Evolutionary conservation across 108 stramenopile species (phyloP), one percentile per base, ranked within the genome.

Genomic region (Cyclotella baltica): DNA sequence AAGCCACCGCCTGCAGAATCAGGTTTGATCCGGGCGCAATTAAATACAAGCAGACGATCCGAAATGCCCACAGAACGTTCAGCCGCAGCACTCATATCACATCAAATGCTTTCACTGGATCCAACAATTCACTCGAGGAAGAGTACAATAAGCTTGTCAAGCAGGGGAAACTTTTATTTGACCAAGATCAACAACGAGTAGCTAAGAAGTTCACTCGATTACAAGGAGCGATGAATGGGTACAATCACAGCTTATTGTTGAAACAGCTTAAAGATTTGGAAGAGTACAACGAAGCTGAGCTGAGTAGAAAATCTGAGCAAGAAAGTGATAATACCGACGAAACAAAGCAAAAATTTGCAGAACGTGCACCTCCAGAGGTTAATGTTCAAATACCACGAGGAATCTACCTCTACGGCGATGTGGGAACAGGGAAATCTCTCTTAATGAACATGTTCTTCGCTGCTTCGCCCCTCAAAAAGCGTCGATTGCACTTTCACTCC

Each of bases 401-500:
- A 56, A 70, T 95, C 30, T 98, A 95, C 86, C 67, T 98, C 38
- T 82, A 94, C 69, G 98, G 98, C 19, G 58, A 87, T n/a, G 98
- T 98, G 9, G 99, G 98, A 9, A 93, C 95, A 9, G 99, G 99
- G 10, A 99, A 99, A 65, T 92, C 96, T 15, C 92, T 98, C 73
- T 73, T 98, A 46, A 98, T 99, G 98, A 95, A 99, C 81, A 35
- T 89, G 52, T 98, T 99, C 76, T 98, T 78, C 66, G 74, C 83
- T 4, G 50, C 64, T 66, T 63, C 71, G n/a, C 72, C 67, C 8
- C 52, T 48, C 13, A 84, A 84, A 66, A 88, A 89, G 34, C 75
- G 68, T 57, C 83, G 98, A 4, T 89, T 97, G 47, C 99, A 99
- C 72, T 99, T 99, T 85, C 96, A 99, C 77, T 73, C 92, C 31